Base-by-base conservation (phyloP, 2,329 filamentous ascomycete species). In the Teratosphaeria nubilosa region DNA sequence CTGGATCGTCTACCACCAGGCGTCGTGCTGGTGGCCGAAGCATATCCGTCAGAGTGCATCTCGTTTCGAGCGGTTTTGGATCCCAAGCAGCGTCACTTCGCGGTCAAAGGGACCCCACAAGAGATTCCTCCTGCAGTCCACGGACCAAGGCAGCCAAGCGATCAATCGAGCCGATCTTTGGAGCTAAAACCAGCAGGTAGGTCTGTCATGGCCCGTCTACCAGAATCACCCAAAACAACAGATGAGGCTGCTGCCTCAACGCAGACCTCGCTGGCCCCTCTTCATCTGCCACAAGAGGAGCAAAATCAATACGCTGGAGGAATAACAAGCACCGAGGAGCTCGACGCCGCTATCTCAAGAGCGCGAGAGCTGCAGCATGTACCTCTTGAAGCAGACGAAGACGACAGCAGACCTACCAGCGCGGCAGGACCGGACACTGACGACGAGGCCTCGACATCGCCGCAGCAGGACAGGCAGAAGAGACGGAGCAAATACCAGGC, bases 311-410 rank as follows among this genome's bases (percentile, higher is more conserved):
- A 9, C 2, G 41, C 16, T 20, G 41, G 3, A 53, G 58, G 4
- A 24, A 25, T 27, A 14, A 48, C 27, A 9, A 57, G 24, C 10
- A 67, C 58, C 34, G 85, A 89, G 64, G 82, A 82, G 30, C 74
- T 92, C 9, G 81, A 86, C 32, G 74, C 82, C 37, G 81, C 82
- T 56, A 90, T 94, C 59, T 73, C 80, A 32, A 78, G 86, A 65
- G 77, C 85, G 53, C 82, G 81, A 64, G 76, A 81, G 57, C 79
- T 82, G 32, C 80, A 82, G 59, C 75, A 86, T 59, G 74, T 90
- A 6, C 74, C 73, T 1, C 64, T 77, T 0, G 74, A 77, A 30
- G 69, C 73, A 14, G 73, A 76, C 4, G 73, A 69, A 6, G 68
- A 71, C 10, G 61, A 60, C 5, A 67, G 62, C 34, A 64, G 64